Evolutionary conservation across 352 stramenopile genomes (phyloP), one percentile per base, ranked within the genome.

Genomic region (Blastocystis sp.): DNA sequence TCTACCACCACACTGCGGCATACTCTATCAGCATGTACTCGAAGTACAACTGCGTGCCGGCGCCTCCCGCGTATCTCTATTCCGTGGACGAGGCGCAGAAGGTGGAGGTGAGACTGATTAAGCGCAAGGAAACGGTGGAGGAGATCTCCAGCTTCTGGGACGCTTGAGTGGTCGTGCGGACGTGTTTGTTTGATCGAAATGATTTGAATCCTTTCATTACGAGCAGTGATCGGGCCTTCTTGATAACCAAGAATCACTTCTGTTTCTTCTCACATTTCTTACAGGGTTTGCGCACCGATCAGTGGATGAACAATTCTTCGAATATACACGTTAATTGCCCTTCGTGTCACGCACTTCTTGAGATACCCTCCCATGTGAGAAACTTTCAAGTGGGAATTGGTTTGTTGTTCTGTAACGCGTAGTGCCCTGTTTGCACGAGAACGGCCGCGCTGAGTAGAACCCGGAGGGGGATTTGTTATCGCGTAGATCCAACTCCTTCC

Each of bases 21-120:
- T 86, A 86, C 48, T 76, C 76, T 0, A 86, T 86, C 48, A 43
- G 40, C 38, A 86, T 86, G 76, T 86, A 86, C 48, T 86, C 76
- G 23, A 70, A 61, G 38, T 86, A 86, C 45, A 86, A 86, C n/a
- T 86, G 41, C 38, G 61, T 70, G 43, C 28, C 43, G 43, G 61
- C 76, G 23, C 76, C 76, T 70, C 64, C 76, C 19, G 76, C 53
- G 2, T 76, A 74, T 52, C 23, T 60, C 1, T 86, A 86, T 48
- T 74, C 41, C 14, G 23, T 76, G 76, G 34, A 19, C 3, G 43
- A 28, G 34, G 74, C 38, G 5, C 7, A 71, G 2, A 4, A 28
- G 3, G 76, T 86, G 48, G 43, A 48, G 10, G 64, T 86, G 19
- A 40, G 52, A 9, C 48, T 34, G 2, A 79, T 79, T 41, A 79